These are phyloP conservation scores for Linnemannia hyalina DNA, from an alignment of 192 early-diverging fungal species.

Conservation along the genomic window DNA sequence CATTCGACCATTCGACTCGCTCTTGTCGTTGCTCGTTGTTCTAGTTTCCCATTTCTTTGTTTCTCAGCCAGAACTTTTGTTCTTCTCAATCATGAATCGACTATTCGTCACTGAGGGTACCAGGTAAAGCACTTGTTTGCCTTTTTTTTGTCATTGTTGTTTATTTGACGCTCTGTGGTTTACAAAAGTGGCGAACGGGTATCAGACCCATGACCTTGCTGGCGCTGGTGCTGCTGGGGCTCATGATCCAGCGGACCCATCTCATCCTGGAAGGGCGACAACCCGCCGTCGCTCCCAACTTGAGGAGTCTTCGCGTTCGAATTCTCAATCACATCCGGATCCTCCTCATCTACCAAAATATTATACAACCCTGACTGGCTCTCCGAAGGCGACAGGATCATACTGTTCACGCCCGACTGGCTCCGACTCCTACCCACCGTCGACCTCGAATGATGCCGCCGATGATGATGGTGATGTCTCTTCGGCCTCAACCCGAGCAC, in stretches of 20 bases:
- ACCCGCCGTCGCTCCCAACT: no score
- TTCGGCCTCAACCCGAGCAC: conserved; percentile 2
- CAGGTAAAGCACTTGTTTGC: no score
- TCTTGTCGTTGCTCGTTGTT: no score
- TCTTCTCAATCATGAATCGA: no score
- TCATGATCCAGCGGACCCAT: neutral
- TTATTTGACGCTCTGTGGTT: neutral
- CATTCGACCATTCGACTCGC: no score
- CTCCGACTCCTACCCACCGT: conserved; percentile 12
- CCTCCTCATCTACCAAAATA: conserved; percentile 39
- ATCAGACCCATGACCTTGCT: neutral
- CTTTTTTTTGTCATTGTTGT: neutral
- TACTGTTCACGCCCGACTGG: conserved; percentile 37
- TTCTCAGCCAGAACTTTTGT: no score
- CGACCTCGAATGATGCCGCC: conserved; percentile 22
- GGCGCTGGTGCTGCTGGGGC: neutral
- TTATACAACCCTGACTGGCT: conserved; percentile 39
- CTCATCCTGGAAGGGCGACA: neutral
- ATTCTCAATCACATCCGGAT: conserved; percentile 6
- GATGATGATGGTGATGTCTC: conserved; percentile 20
- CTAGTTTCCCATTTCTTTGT: no score
- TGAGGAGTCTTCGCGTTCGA: neutral
- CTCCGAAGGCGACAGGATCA: conserved; percentile 39
- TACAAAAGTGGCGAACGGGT: neutral
- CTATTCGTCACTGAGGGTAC: no score